Base-by-base conservation (phyloP, 1,284 basidiomycete species). In the Ceratobasidium sp. region DNA sequence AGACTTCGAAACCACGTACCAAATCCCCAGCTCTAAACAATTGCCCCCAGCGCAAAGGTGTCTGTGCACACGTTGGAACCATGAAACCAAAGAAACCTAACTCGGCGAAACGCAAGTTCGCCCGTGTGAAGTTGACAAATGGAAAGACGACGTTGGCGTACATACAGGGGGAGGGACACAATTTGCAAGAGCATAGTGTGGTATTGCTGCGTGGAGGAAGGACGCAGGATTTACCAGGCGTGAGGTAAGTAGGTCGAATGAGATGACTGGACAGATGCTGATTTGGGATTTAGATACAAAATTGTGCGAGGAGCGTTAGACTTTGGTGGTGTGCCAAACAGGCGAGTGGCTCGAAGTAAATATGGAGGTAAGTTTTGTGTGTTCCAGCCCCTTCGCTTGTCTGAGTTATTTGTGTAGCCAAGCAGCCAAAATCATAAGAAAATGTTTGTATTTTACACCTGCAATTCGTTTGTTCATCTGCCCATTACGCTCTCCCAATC, bases 51-150 rank as follows among this genome's bases (percentile, higher is more conserved):
- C 89, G 89, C 78, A 98, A 97, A 81, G 96, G 93, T 44, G 95
- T 98, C 73, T 93, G 94, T 80, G 88, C 90, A 35, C 89, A 91
- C 77, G 89, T 98, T 28, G 92, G 92, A 81, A 93, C 90, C 55
- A 88, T 86, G 77, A 95, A 93, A 80, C 98, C 98, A 28, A 98
- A 96, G 85, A 99, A 99, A 81, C 98, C 98, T 76, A 99, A 99
- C 83, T 99, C 97, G 50, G 96, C 96, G 54, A 95, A 98, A 79
- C 93, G 98, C 75, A 99, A 98, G 84, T 94, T 98, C 74, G 96
- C 96, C 50, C 88, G 94, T 80, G 91, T 99, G 77, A 97, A 97
- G 84, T 85, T 99, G 62, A 88, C 91, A 41, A 97, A 92, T 41
- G 98, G 98, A 63, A 92, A 94, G 81, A 91, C 90, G 49, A 87